Base-by-base conservation (phyloP, 2,329 filamentous ascomycete genomes). In the Curvularia spicifera region DNA sequence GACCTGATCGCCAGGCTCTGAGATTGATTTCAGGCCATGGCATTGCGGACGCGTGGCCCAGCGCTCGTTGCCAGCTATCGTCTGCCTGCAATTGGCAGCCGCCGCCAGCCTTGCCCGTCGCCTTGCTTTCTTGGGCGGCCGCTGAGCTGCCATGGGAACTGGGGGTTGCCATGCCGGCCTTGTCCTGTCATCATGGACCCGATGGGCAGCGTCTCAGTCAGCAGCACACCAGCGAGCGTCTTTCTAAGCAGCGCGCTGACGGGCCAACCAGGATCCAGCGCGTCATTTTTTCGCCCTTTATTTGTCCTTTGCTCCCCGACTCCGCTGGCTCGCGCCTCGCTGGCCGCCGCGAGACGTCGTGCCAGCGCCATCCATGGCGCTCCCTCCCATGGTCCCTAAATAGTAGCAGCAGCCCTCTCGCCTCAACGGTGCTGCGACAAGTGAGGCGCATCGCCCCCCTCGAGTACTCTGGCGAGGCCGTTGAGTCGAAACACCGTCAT, bases 201-300 rank as follows among this genome's bases (percentile, higher is more conserved):
- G 15, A 24, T 24, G 15, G 22, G 33, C 15, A 13, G 18, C 40
- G 49, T 37, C 46, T 37, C 49, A 37, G 56, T 59, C 56, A 56
- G 59, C 59, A 56, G 47, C 51, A 15, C 5, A 18, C n/a, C n/a
- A 31, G 28, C 18, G 37, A 18, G 5, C 29, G 29, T 31, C 50
- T 47, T 59, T 61, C 47, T 59, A 59, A 61, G 59, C 59, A 61
- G 43, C 22, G 37, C 18, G 20, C 47, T 40, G 20, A 29, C 47
- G 22, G 22, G 22, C 15, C 49, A 31, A 26, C 44, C 52, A 54
- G 35, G 33, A 45, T 37, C 43, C 15, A 15, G 43, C 52, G 49
- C 54, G 50, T 48, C 43, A 48, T 47, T 47, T 47, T 43, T 53
- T 51, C 44, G 49, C 49, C 43, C 50, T 43, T 57, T 45, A 37